Evolutionary conservation across 192 early-diverging fungal species (phyloP), one percentile per base, ranked within the genome.

Genomic region (Coemansia sp.): DNA sequence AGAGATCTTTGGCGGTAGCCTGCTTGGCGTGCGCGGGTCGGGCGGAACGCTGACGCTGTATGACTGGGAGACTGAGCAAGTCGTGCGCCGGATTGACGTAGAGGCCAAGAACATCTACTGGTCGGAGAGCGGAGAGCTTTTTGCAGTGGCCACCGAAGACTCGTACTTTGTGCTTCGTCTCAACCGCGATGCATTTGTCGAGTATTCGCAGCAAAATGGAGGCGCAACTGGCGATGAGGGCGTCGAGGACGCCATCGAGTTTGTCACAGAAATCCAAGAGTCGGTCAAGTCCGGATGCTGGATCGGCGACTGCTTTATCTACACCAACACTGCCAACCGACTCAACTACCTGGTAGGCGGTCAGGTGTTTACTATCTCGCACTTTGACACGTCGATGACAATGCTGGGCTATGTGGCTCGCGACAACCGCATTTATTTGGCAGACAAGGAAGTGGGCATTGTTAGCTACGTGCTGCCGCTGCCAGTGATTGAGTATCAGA

Each of bases 221-320:
- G 89, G 87, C 29, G 68, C 65, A 29, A 86, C 90, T 22, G 86
- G 88, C 34, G 96, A 98, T 69, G 96, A 98, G 78, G 98, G 98
- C 36, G 90, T 97, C 20, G 98, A 99, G 71, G 93, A 93, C 50
- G 98, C 97, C 0, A 84, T 99, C 64, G 96, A 98, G 67, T 95
- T 98, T 83, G 86, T 98, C 17, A 88, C 91, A 7, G 98, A 98
- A 70, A 91, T 99, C 67, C 77, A 80, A 48, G 97, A 98, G 75
- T 87, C 84, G 80, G 89, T 99, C 34, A 91, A 92, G 71, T 95
- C 96, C 6, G 98, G 96, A 27, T 87, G 87, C 69, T 99, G 98
- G 98, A 93, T 98, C 53, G 98, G 98, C 53, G 98, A 99, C 80
- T 98, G 97, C 75, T 98, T 99, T 71, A 98, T 99, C 64, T 99